Evolutionary conservation across 1,139 yeast species (phyloP).

Genomic region (Yamadazyma sp.): DNA sequence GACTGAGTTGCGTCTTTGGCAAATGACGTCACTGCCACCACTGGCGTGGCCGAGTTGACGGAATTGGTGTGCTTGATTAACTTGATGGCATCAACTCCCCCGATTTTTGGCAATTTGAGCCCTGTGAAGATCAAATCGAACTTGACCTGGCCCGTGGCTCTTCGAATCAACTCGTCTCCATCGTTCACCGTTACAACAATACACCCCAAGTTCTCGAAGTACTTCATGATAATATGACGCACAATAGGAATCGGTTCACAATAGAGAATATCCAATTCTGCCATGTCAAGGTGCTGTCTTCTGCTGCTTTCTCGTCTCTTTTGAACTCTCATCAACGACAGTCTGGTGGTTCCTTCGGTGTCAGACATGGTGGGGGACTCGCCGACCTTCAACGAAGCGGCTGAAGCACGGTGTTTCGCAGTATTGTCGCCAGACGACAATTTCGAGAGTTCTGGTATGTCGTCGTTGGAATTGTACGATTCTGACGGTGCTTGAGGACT

Average conservation of each 20-base stretch:
- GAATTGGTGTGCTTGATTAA: conserved; percentile 76
- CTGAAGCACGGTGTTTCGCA: conserved; percentile 26
- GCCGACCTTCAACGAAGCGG: conserved; percentile 24
- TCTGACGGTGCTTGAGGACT: conserved; percentile 18
- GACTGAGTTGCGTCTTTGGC: conserved; percentile 62
- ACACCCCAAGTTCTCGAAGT: conserved; percentile 74
- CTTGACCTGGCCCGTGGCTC: conserved; percentile 80
- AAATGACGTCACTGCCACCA: conserved; percentile 74
- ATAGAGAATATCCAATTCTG: conserved; percentile 63
- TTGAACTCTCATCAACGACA: conserved; percentile 51
- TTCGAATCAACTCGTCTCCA: conserved; percentile 79
- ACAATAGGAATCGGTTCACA: conserved; percentile 90
- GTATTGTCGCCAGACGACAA: conserved; percentile 10
- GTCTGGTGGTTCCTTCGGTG: conserved; percentile 59
- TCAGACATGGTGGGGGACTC: conserved; percentile 71
- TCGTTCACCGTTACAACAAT: conserved; percentile 75
- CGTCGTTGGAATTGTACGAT: conserved; percentile 33
- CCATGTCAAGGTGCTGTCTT: conserved; percentile 24
- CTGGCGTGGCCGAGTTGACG: conserved; percentile 72
- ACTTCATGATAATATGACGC: conserved; percentile 63
- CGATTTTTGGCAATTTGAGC: conserved; percentile 62
- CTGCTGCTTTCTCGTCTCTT: conserved; percentile 55
- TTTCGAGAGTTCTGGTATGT: conserved; percentile 20
- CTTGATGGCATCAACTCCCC: conserved; percentile 74
- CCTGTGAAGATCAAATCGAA: conserved; percentile 86